These are phyloP conservation scores for Argentina anserina DNA, from an alignment of 306 rosid genomes.

Conservation along the genomic window DNA sequence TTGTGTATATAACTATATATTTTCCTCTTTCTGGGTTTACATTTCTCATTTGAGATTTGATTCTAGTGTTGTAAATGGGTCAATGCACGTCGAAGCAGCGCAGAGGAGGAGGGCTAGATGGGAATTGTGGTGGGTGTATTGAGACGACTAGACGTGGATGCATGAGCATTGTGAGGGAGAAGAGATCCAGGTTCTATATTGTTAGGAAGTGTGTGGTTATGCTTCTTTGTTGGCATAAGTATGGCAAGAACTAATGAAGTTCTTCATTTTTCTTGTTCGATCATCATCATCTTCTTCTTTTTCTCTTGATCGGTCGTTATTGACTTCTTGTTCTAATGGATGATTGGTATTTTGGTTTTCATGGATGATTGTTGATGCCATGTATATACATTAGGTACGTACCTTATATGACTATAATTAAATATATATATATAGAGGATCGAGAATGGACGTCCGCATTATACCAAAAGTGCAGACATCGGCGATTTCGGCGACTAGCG, in stretches of 20 bases:
- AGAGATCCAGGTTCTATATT: conserved; percentile 36
- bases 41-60: neutral
- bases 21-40: neutral
- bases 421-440: neutral
- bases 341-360: neutral
- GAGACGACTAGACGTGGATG: conserved; percentile 15
- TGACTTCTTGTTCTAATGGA: neutral
- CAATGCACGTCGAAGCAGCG: conserved; percentile 19
- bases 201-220: conserved; percentile 32
- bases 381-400: neutral
- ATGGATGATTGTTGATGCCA: neutral
- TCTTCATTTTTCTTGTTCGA: neutral
- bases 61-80: conserved; percentile 19
- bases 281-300: neutral
- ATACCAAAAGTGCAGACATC: too few species aligned
- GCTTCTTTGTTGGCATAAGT: conserved; percentile 43
- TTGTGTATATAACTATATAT: neutral
- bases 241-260: conserved; percentile 25
- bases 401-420: neutral
- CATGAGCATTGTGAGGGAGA: conserved; percentile 24
- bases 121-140: neutral
- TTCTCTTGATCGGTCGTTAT: neutral
- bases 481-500: too few species aligned
- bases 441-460: too few species aligned
- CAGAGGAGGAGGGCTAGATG: conserved; percentile 10